These are phyloP conservation scores for Colletotrichum sublineola DNA, from an alignment of 2,329 filamentous ascomycete species.

Conservation along the genomic window DNA sequence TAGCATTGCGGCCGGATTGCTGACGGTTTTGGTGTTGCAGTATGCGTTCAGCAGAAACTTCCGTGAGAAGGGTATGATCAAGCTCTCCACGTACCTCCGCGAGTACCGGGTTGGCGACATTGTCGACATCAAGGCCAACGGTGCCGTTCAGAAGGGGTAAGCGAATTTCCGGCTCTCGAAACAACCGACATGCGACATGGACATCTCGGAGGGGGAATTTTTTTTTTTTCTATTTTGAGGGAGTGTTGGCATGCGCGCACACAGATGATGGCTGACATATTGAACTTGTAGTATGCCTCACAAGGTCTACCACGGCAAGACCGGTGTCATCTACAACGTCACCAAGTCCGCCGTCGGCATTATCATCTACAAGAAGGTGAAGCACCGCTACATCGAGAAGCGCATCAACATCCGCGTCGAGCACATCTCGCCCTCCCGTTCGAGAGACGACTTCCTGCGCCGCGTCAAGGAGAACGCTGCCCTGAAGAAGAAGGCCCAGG, in stretches of 20 bases:
- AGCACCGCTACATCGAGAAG: slow-evolving; percentile 99
- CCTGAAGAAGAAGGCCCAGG: slow-evolving; percentile 93
- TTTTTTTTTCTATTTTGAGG: not conserved
- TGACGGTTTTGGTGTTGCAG: slow-evolving; percentile 56
- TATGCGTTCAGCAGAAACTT: slow-evolving; percentile 96
- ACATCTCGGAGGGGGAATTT: not conserved
- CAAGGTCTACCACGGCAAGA: slow-evolving; percentile 99
- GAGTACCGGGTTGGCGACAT: slow-evolving; percentile 99
- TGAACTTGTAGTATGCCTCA: slow-evolving; percentile 83
- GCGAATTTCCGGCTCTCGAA: slow-evolving; percentile 50
- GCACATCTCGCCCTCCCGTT: slow-evolving; percentile 95
- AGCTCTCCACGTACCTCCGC: slow-evolving; percentile 92
- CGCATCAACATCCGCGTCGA: slow-evolving; percentile 99
- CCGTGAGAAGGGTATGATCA: slow-evolving; percentile 95
- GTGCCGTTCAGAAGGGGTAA: slow-evolving; percentile 98
- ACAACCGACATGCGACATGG: slow-evolving; percentile 27
- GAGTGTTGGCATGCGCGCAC: not conserved
- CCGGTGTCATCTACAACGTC: slow-evolving; percentile 98
- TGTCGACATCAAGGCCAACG: slow-evolving; percentile 98
- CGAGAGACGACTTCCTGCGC: slow-evolving; percentile 95
- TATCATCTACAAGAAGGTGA: slow-evolving; percentile 99
- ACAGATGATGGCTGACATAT: slow-evolving; percentile 48
- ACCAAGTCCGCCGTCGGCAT: slow-evolving; percentile 97
- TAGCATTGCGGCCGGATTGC: slow-evolving; percentile 46
- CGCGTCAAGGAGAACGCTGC: slow-evolving; percentile 97